These are phyloP conservation scores for Pelomyxa schiedti DNA, from an alignment of 78 protist species.

Conservation along the genomic window DNA sequence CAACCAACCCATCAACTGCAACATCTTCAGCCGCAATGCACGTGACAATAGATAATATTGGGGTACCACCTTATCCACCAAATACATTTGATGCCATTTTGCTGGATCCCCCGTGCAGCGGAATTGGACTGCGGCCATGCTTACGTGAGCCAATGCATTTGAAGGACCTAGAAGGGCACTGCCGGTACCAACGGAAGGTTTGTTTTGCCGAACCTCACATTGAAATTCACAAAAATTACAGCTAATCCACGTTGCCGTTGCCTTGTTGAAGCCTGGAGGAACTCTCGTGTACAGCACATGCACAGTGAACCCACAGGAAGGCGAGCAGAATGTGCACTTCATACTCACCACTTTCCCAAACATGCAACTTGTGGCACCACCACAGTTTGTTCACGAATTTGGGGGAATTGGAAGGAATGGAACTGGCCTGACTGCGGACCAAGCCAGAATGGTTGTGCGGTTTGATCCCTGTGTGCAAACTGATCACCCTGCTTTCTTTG, in stretches of 20 bases:
- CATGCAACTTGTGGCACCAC: not conserved
- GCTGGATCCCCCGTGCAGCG: constrained; percentile 49
- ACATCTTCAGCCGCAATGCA: not conserved
- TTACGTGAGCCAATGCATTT: not conserved
- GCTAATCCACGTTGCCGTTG: not conserved
- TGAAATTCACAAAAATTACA: constrained; percentile 1
- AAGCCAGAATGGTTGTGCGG: not conserved
- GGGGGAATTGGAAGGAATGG: not conserved
- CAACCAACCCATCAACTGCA: not conserved
- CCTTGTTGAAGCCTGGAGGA: constrained; percentile 11
- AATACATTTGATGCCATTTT: constrained; percentile 15
- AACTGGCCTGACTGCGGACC: not conserved
- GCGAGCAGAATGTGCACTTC: constrained; percentile 10
- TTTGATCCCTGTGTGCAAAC: constrained; percentile 12
- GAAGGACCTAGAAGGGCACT: not conserved
- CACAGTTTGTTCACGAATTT: not conserved
- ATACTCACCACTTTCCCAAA: not conserved
- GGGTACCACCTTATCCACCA: not conserved
- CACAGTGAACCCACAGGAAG: constrained; percentile 22
- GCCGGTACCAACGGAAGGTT: not conserved
- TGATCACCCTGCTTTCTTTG: constrained; percentile 5
- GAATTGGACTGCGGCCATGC: constrained; percentile 11
- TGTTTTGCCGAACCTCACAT: not conserved
- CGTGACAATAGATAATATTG: not conserved
- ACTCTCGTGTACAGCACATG: constrained; percentile 37